A percentile compares a stretch with the other conserved stretches of the same genome.
These are phyloP conservation scores for Halteria grandinella DNA, from an alignment of 73 alveolate genomes.

Conservation along the genomic window DNA sequence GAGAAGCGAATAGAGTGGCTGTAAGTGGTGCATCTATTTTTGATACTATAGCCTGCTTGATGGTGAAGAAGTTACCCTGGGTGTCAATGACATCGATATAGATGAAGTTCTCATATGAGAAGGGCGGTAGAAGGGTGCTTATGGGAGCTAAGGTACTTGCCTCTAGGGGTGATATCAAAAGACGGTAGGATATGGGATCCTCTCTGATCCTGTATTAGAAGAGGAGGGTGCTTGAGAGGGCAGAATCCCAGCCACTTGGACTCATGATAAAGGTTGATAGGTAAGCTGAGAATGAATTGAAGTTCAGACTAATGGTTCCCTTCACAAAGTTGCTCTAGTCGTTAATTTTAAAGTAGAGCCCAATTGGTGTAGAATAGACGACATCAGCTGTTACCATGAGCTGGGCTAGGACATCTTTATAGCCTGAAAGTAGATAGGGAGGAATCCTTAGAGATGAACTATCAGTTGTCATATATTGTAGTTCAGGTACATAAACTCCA, in stretches of 20 bases:
- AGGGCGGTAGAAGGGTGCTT: conserved; percentile 11
- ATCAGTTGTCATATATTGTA: not conserved
- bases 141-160: conserved; percentile 9
- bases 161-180: conserved; percentile 16
- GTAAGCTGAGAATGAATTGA: conserved; percentile 26
- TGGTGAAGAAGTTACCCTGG: not conserved
- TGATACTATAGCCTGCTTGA: not conserved
- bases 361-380: not conserved
- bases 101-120: conserved; percentile 15
- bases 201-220: conserved; percentile 5
- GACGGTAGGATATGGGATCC: not conserved
- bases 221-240: not conserved
- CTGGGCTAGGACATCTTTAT: not conserved
- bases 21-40: not conserved
- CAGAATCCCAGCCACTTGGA: conserved; percentile 43
- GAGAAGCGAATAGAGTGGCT: not conserved
- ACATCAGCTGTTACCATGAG: conserved; percentile 13
- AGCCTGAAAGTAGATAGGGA: not conserved
- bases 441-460: conserved; percentile 13
- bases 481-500: not conserved
- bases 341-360: not conserved
- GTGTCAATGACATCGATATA: conserved; percentile 24
- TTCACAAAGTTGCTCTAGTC: not conserved
- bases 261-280: conserved; percentile 11
- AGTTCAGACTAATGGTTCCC: conserved; percentile 6